Evolutionary conservation across 148 eudicot genomes (phyloP), one percentile per base, ranked within the genome.

Genomic region (Beta vulgaris): DNA sequence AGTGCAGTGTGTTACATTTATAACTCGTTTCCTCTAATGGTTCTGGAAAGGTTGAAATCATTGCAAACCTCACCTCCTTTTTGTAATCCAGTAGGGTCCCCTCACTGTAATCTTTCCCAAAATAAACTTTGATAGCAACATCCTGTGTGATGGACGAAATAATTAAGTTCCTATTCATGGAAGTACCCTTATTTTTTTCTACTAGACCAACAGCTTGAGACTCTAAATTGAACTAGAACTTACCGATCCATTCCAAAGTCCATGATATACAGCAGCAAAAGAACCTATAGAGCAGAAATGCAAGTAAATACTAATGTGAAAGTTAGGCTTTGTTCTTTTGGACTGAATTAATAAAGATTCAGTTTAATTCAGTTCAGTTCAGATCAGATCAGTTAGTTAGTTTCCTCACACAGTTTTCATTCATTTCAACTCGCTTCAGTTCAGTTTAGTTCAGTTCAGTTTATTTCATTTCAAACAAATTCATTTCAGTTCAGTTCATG

Each of bases 211-310:
- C 16, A 63, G 40, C 4, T 48, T 69, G 25, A 69, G 59, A 71
- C 57, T 32, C 23, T 39, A 49, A 23, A 11, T 9, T 69, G 6
- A 63, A 31, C 26, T 28, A 71, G 54, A 44, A 82, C 82, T 59
- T 85, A 93, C 98, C 80, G 93, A 93, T 81, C 93, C 93, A 74
- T 89, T 89, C 98, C 98, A 93, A 68, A 88, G 72, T 76, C 98
- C 98, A 55, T 78, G 96, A 74, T 89, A 88, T 28, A 93, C 98
- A 79, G 79, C 83, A 71, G 90, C 91, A 88, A 66, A 93, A 42
- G 98, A 86, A 62, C 98, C 93, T 93, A 89, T 29, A 54, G 59
- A 75, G 32, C 14, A 15, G 31, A 48, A 25, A 7, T 10, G 37
- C 19, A 40, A 21, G 66, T 61, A 60, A 75, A 9, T 28, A 74